A percentile compares a stretch with the other conserved stretches of the same genome.
These are phyloP conservation scores for Saturnispora bothae DNA, from an alignment of 805 yeast genomes.

Conservation along the genomic window DNA sequence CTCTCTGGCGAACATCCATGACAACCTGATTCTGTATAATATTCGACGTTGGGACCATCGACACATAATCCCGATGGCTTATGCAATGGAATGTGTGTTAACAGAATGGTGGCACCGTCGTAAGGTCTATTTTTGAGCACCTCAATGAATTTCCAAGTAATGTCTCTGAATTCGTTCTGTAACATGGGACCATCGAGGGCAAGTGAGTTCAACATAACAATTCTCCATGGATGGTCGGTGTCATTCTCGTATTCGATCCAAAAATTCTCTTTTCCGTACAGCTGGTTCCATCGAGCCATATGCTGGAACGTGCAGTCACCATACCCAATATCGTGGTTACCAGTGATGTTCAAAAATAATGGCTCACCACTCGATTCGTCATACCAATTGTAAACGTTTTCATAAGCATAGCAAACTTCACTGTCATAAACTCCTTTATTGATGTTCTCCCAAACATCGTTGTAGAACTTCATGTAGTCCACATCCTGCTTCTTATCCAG, in stretches of 20 bases:
- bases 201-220: slow-evolving; percentile 79
- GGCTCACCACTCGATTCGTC: slow-evolving; percentile 35
- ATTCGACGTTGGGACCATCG: slow-evolving; percentile 72
- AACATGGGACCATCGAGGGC: slow-evolving; percentile 85
- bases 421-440: slow-evolving; percentile 24
- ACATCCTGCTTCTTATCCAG: slow-evolving; percentile 39
- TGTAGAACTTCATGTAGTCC: slow-evolving; percentile 42
- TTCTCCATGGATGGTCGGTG: slow-evolving; percentile 66
- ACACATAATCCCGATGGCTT: slow-evolving; percentile 73
- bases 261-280: slow-evolving; percentile 81
- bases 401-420: slow-evolving; percentile 35
- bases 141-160: slow-evolving; percentile 66
- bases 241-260: slow-evolving; percentile 61
- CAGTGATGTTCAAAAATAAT: slow-evolving; percentile 72
- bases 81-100: slow-evolving; percentile 85
- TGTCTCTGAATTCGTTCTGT: slow-evolving; percentile 56
- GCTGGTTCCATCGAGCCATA: slow-evolving; percentile 59
- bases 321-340: slow-evolving; percentile 95
- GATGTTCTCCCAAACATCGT: slow-evolving; percentile 23
- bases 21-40: slow-evolving; percentile 43
- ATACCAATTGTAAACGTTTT: slow-evolving; percentile 62
- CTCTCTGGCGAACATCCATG: slow-evolving; percentile 49
- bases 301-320: slow-evolving; percentile 94
- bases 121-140: slow-evolving; percentile 45
- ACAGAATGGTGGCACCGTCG: slow-evolving; percentile 67